Conservation (phyloP, 2,329 filamentous ascomycete species). For the Akanthomyces muscarius region DNA sequence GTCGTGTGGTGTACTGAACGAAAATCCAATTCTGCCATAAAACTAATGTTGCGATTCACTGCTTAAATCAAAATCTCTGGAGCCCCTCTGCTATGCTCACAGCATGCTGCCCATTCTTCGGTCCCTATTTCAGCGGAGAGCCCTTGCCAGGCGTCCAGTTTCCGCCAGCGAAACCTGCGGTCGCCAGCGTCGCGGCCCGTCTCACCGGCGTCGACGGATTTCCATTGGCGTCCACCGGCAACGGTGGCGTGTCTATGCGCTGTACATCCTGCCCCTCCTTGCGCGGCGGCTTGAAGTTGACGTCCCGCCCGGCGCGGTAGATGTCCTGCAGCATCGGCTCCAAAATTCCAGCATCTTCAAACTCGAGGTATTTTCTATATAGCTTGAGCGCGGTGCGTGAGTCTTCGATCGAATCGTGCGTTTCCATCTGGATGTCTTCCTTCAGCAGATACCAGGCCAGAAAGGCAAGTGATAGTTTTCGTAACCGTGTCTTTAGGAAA, state of each 20-base stretch:
- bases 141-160: constrained; percentile 47
- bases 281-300: constrained; percentile 49
- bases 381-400: constrained; percentile 85
- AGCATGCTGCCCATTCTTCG: not conserved
- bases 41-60: not conserved
- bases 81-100: not conserved
- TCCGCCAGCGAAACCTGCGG: constrained; percentile 34
- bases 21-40: not conserved
- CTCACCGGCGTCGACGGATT: constrained; percentile 45
- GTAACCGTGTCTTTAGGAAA: constrained; percentile 72
- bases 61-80: not conserved
- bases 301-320: constrained; percentile 53
- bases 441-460: constrained; percentile 87
- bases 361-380: constrained; percentile 87
- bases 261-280: constrained; percentile 42
- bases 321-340: constrained; percentile 84
- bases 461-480: constrained; percentile 89
- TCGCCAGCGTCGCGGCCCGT: constrained; percentile 35
- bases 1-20: not conserved
- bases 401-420: constrained; percentile 94
- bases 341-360: constrained; percentile 76
- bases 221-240: constrained; percentile 34
- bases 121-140: constrained; percentile 31
- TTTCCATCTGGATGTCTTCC: constrained; percentile 88
- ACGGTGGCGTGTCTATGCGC: constrained; percentile 53